Base-by-base conservation (phyloP, 805 yeast species). In the Metschnikowia arizonensis region DNA sequence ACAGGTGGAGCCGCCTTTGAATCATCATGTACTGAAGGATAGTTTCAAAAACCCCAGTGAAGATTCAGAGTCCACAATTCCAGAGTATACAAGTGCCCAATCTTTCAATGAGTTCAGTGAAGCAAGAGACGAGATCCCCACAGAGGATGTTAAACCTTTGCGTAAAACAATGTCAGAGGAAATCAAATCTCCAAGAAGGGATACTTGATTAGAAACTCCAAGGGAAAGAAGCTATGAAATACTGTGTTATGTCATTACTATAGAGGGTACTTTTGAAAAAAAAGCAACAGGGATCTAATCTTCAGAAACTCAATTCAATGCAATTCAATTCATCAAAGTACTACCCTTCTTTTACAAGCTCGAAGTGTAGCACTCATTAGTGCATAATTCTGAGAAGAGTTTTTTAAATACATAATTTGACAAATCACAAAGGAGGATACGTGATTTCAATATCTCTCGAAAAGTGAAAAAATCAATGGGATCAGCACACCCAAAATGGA, bases 391-490 rank as follows among this genome's bases (percentile, higher is more conserved):
- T 8, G 19, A 30, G 15, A 15, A 14, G 11, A 9, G 1, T 30
- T 15, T 10, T 14, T 30, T 30, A 10, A 30, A 9, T 7, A 18
- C 19, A 32, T 24, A 24, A 8, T 21, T 4, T 32, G 12, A 32
- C 17, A 17, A 9, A 18, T 32, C 23, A 32, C 8, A n/a, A n/a
- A 14, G 5, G 24, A 21, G 24, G 24, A 14, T 23, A 7, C 5
- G n/a, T 7, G 9, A 7, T 12, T 17, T 25, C 32, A 51, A 31
- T 47, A 46, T 3, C 41, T 42, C 5, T 47, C 53, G 14, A 49
- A 42, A 35, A 47, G 46, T 7, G 53, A 49, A 26, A 51, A 50
- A n/a, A 47, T 28, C 7, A 51, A 23, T 5, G 55, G 55, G n/a
- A 47, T 17, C 8, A 51, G 40, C 46, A 50, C 49, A 3, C 55